Percentiles rank a stretch among this genome's conserved stretches.
Conservation (phyloP, 139 green algal genomes). For the Tetraselmis striata region DNA sequence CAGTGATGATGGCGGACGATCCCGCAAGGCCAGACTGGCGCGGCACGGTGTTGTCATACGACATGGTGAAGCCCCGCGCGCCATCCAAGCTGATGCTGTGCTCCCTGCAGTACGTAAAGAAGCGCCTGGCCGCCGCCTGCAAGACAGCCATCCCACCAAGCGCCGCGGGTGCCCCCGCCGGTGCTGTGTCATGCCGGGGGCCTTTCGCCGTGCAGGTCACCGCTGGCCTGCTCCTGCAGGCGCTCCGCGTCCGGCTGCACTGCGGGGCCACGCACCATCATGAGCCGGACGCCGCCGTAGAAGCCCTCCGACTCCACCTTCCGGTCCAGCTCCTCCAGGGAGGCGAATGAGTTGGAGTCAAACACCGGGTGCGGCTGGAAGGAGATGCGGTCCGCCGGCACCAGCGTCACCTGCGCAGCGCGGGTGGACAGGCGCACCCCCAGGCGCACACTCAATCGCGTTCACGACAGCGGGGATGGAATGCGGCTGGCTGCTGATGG, state of each 20-base stretch:
- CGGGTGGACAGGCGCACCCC: too few species aligned
- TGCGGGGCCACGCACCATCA: slow-evolving; percentile 61
- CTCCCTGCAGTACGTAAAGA: slow-evolving; percentile 53
- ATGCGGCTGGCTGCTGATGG: too few species aligned
- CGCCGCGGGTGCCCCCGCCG: background rate
- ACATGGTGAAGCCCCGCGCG: slow-evolving; percentile 60
- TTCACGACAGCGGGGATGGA: too few species aligned
- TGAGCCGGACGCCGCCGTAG: slow-evolving; percentile 74
- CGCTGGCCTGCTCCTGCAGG: too few species aligned
- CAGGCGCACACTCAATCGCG: too few species aligned
- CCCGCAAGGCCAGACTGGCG: slow-evolving; percentile 76
- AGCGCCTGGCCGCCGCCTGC: slow-evolving; percentile 9
- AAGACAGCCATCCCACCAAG: background rate
- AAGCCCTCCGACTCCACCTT: slow-evolving; percentile 46
- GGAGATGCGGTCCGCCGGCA: slow-evolving; percentile 18
- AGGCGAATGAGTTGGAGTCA: slow-evolving; percentile 46
- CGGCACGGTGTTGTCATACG: slow-evolving; percentile 81
- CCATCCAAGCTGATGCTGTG: slow-evolving; percentile 34
- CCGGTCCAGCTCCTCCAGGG: slow-evolving; percentile 29
- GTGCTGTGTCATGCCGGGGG: slow-evolving; percentile 39
- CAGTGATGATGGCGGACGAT: slow-evolving; percentile 79
- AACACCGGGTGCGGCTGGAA: slow-evolving; percentile 60
- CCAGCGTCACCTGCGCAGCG: slow-evolving; percentile 40
- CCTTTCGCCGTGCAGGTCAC: too few species aligned
- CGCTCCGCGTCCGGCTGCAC: too few species aligned